Evolutionary conservation across 1,284 basidiomycete species (phyloP).

Genomic region (Rhodotorula sp.): DNA sequence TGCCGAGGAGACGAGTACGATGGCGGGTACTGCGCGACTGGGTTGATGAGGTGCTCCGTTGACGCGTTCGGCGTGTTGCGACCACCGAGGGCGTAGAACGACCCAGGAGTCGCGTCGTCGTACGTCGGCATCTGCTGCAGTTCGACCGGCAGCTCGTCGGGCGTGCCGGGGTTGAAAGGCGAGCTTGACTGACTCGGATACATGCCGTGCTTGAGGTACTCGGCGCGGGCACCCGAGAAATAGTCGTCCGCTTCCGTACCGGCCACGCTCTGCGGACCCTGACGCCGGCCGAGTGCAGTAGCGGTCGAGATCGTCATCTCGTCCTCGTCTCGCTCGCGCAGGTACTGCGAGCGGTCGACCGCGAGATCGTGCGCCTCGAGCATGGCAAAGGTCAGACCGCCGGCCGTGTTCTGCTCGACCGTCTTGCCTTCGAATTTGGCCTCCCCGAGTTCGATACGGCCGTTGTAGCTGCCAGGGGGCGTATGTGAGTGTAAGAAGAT

Average conservation of each 20-base stretch:
- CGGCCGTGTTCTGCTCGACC: constrained; percentile 70
- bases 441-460: constrained; percentile 62
- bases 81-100: not conserved
- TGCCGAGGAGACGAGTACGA: constrained; percentile 25
- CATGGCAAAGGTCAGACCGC: constrained; percentile 51
- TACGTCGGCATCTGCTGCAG: constrained; percentile 28
- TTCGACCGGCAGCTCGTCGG: constrained; percentile 32
- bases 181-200: not conserved
- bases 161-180: constrained; percentile 9
- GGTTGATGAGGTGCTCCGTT: constrained; percentile 33
- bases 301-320: constrained; percentile 41
- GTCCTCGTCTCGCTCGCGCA: constrained; percentile 46
- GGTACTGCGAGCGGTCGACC: constrained; percentile 44
- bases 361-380: constrained; percentile 50
- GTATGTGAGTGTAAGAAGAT: too few relatives aligned
- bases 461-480: constrained; percentile 58
- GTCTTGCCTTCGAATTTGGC: constrained; percentile 68
- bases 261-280: constrained; percentile 7
- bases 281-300: not conserved
- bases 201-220: constrained; percentile 36
- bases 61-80: constrained; percentile 17
- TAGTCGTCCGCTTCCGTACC: constrained; percentile 29
- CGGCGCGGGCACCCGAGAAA: constrained; percentile 20
- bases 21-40: constrained; percentile 33
- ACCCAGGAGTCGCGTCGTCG: not conserved